Evolutionary conservation across 2,329 filamentous ascomycete species (phyloP).

Genomic region (Didymella pomorum): DNA sequence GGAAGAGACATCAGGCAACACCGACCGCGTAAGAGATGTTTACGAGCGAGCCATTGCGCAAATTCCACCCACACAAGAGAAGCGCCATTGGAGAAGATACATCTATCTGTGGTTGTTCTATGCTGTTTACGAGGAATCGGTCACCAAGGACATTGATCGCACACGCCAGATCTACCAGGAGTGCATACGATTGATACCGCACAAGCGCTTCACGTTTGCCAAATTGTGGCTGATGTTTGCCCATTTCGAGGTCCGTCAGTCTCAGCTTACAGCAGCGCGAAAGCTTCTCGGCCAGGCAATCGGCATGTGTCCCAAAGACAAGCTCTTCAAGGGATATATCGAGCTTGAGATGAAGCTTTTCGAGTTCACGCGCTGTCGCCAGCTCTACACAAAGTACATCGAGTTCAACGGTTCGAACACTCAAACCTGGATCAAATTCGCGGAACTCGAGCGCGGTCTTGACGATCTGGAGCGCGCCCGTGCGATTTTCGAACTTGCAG

Average conservation of each 20-base stretch:
- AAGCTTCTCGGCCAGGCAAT: slow-evolving; percentile 91
- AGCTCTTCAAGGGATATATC: slow-evolving; percentile 91
- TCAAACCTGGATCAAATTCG: slow-evolving; percentile 95
- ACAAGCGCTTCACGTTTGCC: slow-evolving; percentile 96
- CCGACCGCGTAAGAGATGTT: slow-evolving; percentile 85
- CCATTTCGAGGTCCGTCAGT: slow-evolving; percentile 84
- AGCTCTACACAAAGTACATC: slow-evolving; percentile 91
- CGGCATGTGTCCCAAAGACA: slow-evolving; percentile 95
- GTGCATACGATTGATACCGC: slow-evolving; percentile 85
- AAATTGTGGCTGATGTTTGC: slow-evolving; percentile 96
- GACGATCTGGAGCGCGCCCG: slow-evolving; percentile 88
- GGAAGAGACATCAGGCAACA: slow-evolving; percentile 84
- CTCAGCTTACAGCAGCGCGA: slow-evolving; percentile 78
- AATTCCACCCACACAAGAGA: slow-evolving; percentile 92
- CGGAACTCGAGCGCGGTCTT: slow-evolving; percentile 88
- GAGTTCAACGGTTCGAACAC: slow-evolving; percentile 90
- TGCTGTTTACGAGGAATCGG: slow-evolving; percentile 91
- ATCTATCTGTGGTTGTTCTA: slow-evolving; percentile 99
- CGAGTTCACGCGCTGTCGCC: slow-evolving; percentile 91
- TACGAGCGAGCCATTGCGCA: slow-evolving; percentile 97
- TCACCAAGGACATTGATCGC: slow-evolving; percentile 78
- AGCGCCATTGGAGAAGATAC: slow-evolving; percentile 95
- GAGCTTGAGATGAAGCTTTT: slow-evolving; percentile 92
- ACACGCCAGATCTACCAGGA: slow-evolving; percentile 91
- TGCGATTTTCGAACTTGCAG: slow-evolving; percentile 90